Evolutionary conservation across 2,329 filamentous ascomycete species (phyloP), one percentile per base, ranked within the genome.

Genomic region (Xylaria sp.): DNA sequence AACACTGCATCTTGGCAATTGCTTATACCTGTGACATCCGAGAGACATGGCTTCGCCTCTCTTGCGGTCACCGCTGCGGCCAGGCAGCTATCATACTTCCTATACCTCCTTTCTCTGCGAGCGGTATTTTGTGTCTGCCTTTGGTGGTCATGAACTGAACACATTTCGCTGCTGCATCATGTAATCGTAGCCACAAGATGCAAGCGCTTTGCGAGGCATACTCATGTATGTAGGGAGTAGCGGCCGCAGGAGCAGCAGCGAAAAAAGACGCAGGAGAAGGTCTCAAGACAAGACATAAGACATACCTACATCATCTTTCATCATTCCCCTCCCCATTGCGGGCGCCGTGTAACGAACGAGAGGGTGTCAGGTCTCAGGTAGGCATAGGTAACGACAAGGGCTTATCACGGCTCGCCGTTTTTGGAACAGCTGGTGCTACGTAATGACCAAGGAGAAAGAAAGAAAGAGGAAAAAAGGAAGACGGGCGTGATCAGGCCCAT

Each of bases 1-100:
- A 10, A 19, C 54, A 53, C 58, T 37, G 58, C 58, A 35, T 37
- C 58, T 62, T 62, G 60, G 58, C 60, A 34, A 19, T 42, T 42
- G 37, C 37, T 42, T 42, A 53, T 39, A 60, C 48, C 53, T 16
- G 49, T 55, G 49, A 44, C 11, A 60, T 55, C 47, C n/a, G 18
- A 49, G 44, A 56, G 48, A 30, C 34, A 57, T 57, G 11, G 23
- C 47, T 39, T 52, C 51, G 35, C 18, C 34, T 57, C 37, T 54
- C 39, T 42, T 42, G 50, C 35, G 47, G 35, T 49, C 5, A 16
- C 42, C 13, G 23, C 42, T 16, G 10, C 42, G 8, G 56, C 56
- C 52, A 60, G 52, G 49, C 48, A 39, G 35, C 19, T 4, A 42
- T 52, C 23, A 19, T 44, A 42, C 11, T 10, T 8, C 11, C 37